Evolutionary conservation across 768 basidiomycete species (phyloP), one percentile per base, ranked within the genome.

Genomic region (Nidularia pulvinata): DNA sequence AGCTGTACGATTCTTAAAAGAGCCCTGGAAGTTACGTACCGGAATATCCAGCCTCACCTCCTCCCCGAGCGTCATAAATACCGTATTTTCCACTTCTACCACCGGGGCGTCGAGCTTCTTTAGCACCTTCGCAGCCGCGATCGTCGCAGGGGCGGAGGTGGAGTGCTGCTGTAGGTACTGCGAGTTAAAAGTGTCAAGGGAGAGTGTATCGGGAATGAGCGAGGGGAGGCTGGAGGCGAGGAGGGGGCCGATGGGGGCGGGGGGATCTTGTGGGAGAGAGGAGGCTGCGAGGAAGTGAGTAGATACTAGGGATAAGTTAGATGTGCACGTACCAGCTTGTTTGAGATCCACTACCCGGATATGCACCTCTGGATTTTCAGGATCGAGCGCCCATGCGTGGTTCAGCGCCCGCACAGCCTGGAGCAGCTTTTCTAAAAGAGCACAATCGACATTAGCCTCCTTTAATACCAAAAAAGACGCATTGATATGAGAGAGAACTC

Each of bases 391-490:
- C 14, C 74, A 73, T 0, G 88, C 91, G 4, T 69, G 73, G 9
- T 72, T 74, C 4, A 98, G 78, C 0, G 89, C 90, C 58, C 78
- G 77, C 3, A 84, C 67, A 0, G 95, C 95, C 60, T 93, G 91
- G 35, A 95, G 71, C 55, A 86, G 84, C 67, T 93, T 92, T 64
- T 84, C 95, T 95, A 33, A 30, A 48, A 44, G 57, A 52, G 11
- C n/a, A 37, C 35, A 32, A 50, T 19, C 22, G n/a, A 14, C 45
- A 48, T 57, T 3, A 59, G 46, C 48, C 22, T 16, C 19, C 13
- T 14, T 50, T 14, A 25, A 1, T 25, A 25, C 25, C 25, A 4
- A 4, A 25, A 25, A 25, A 25, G 25, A 25, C 9, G 2, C 30
- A 33, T 49, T 30, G 14, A 25, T 25, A 46, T 33, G 1, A 22